Evolutionary conservation across 495 filamentous ascomycete species (phyloP).

Genomic region (Patellaria atrata): DNA sequence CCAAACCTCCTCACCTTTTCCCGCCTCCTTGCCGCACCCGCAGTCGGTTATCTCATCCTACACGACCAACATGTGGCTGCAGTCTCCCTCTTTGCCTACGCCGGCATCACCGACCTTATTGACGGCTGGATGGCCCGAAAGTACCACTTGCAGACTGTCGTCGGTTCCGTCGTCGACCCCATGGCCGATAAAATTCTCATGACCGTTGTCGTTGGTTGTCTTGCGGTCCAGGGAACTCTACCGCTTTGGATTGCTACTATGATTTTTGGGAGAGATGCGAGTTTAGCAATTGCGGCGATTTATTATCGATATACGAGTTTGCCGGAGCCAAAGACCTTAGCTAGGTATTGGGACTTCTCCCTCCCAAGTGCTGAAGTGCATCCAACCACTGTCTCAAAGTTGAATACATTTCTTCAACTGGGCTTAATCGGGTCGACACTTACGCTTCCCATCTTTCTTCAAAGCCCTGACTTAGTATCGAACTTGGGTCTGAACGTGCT

Average conservation of each 20-base stretch:
- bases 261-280: constrained; percentile 80
- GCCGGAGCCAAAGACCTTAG: constrained; percentile 81
- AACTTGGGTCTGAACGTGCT: too few relatives aligned
- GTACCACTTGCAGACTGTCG: constrained; percentile 81
- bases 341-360: constrained; percentile 94
- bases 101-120: constrained; percentile 77
- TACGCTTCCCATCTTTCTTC: constrained; percentile 2
- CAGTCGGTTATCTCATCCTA: constrained; percentile 80
- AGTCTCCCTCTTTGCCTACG: constrained; percentile 76
- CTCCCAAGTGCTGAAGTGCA: constrained; percentile 86
- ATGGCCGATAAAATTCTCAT: constrained; percentile 74
- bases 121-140: constrained; percentile 85
- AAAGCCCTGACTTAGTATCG: neutral
- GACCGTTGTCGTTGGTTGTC: constrained; percentile 72
- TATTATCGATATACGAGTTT: constrained; percentile 93
- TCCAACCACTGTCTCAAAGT: constrained; percentile 80
- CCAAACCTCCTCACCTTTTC: constrained; percentile 87
- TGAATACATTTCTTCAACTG: constrained; percentile 32
- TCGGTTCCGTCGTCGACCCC: constrained; percentile 90
- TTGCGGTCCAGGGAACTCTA: constrained; percentile 67
- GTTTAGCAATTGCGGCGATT: constrained; percentile 74
- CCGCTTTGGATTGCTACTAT: constrained; percentile 70
- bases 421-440: constrained; percentile 26
- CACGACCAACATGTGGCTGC: constrained; percentile 65
- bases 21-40: constrained; percentile 67